These are phyloP conservation scores for Mangifera indica DNA, from an alignment of 345 rosid species.

Conservation along the genomic window DNA sequence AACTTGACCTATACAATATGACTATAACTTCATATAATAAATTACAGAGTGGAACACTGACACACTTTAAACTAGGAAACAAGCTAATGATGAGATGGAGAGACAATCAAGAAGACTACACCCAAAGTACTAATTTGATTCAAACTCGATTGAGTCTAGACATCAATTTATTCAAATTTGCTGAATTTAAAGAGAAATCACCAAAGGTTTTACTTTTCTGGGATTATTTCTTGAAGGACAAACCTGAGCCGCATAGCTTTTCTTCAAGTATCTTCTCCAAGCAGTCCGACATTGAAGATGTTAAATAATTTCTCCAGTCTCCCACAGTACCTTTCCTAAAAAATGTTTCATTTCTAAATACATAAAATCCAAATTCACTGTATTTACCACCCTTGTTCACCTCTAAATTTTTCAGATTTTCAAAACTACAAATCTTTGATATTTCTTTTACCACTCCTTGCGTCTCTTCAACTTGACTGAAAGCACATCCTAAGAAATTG, in stretches of 20 bases:
- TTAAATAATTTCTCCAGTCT: constrained; percentile 40
- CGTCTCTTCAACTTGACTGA: constrained; percentile 25
- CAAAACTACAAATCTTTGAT: constrained; percentile 35
- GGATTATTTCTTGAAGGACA: background rate
- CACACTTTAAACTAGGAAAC: too few relatives aligned
- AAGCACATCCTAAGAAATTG: constrained; percentile 34
- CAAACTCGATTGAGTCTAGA: too few relatives aligned
- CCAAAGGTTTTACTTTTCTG: too few relatives aligned
- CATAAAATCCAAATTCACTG: too few relatives aligned
- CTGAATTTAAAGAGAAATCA: too few relatives aligned
- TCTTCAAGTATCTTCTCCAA: constrained; percentile 27
- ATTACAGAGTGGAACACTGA: too few relatives aligned
- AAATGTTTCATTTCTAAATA: constrained; percentile 24
- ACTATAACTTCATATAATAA: too few relatives aligned
- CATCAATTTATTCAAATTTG: too few relatives aligned
- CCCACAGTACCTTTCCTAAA: constrained; percentile 46
- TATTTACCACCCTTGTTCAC: constrained; percentile 31
- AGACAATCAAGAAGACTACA: too few relatives aligned
- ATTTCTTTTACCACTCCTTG: constrained; percentile 25
- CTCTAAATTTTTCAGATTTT: constrained; percentile 34
- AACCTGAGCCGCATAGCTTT: constrained; percentile 28
- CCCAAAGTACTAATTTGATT: too few relatives aligned
- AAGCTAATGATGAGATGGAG: too few relatives aligned
- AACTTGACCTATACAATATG: too few relatives aligned
- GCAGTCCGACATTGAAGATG: constrained; percentile 34